Evolutionary conservation across 805 yeast genomes (phyloP), one percentile per base, ranked within the genome.

Genomic region (Candida chauliodis): DNA sequence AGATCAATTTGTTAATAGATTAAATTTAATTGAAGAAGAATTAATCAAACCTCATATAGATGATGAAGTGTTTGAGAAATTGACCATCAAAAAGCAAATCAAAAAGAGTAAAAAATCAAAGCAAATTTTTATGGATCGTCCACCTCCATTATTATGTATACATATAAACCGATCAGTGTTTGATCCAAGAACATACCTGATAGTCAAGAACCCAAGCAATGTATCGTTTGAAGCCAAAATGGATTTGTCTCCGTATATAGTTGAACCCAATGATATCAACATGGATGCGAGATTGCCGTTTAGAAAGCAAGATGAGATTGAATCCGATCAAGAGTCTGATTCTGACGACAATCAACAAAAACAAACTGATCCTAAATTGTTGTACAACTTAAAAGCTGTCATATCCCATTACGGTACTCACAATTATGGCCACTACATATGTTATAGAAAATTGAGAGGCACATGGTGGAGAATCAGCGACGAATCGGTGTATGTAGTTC

Each of bases 381-480:
- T 72, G 3, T 91, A 91, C 58, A 72, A 79, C 27, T 70, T 91
- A 44, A 85, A 85, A 53, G 86, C 96, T 1, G 93, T 86, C 1
- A 85, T 91, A 31, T 81, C 91, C 1, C 99, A 91, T 59, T 90
- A 83, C 57, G 99, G 99, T 34, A 84, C 96, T 1, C 97, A 93
- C 51, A 89, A 91, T 51, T 93, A 88, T 56, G 99, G 99, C n/a
- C 99, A 91, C 59, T 91, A 91, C 56, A 85, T 91, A 44, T 88
- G 95, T 29, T 91, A 76, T 63, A 78, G 97, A 53, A 82, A 79
- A 52, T 74, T 66, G 41, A 75, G 95, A 48, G 93, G 90, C 2
- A 72, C 79, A 8, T 91, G 99, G 99, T 90, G 96, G 95, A 76
- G 96, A 56, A 82, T 90, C 14, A 83, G 93, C 50, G 99, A 93